Percentiles rank a stretch among this genome's conserved stretches.
These are phyloP conservation scores for Sphagnum magellanicum DNA, from an alignment of 228 moss, liverwort and hornwort genomes.

Conservation along the genomic window DNA sequence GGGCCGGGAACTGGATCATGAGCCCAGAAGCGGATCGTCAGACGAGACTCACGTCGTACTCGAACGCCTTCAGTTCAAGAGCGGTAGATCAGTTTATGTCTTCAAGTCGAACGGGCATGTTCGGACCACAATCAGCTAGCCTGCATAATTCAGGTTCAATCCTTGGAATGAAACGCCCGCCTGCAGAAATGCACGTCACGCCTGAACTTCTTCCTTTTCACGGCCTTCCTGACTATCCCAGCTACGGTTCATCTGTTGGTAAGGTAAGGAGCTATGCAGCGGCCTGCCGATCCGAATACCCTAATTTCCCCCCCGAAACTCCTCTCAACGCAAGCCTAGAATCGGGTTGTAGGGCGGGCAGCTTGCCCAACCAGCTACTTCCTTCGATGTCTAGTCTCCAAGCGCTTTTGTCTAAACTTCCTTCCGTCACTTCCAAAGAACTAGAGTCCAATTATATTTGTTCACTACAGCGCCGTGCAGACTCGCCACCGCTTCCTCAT, in stretches of 20 bases:
- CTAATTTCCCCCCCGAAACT: slow-evolving; percentile 26
- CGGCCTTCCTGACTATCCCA: too few relatives aligned
- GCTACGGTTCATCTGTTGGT: too few relatives aligned
- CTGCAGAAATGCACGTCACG: slow-evolving; percentile 6
- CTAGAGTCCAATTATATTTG: slow-evolving; percentile 3
- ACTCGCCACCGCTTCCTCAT: neutral
- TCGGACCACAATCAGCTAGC: too few relatives aligned
- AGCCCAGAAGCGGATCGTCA: too few relatives aligned
- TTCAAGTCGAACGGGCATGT: too few relatives aligned
- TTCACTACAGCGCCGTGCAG: neutral
- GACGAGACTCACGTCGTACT: neutral
- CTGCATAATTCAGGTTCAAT: slow-evolving; percentile 6
- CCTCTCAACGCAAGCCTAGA: slow-evolving; percentile 22
- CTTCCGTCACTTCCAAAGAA: slow-evolving; percentile 43
- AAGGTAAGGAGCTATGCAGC: too few relatives aligned
- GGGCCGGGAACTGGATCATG: slow-evolving; percentile 7
- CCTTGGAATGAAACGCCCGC: slow-evolving; percentile 52
- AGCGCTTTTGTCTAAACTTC: slow-evolving; percentile 73
- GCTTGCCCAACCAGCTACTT: slow-evolving; percentile 10
- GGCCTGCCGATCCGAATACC: slow-evolving; percentile 28
- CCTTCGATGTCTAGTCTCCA: slow-evolving; percentile 84
- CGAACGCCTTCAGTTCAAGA: slow-evolving; percentile 9
- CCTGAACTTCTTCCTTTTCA: too few relatives aligned
- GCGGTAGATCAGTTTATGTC: slow-evolving; percentile 14
- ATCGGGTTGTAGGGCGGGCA: neutral